Conservation (phyloP, 352 stramenopile species). For the Phytopythium mirpurense region DNA sequence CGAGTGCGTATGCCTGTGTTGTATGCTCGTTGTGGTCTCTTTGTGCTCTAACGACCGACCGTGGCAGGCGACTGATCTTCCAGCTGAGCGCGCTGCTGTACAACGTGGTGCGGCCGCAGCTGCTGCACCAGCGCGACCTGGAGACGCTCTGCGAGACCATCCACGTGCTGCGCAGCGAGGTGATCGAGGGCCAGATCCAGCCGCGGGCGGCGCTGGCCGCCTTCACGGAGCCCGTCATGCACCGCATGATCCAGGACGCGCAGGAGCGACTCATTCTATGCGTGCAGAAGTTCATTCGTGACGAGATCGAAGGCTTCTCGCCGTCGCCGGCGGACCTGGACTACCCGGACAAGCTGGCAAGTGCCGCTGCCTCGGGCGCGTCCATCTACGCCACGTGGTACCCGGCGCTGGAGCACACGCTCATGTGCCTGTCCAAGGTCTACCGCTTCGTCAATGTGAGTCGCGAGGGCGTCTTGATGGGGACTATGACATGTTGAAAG, state of each 20-base stretch:
- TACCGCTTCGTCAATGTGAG: conserved; percentile 78
- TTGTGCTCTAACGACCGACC: neutral
- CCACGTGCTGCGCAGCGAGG: conserved; percentile 67
- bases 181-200: conserved; percentile 68
- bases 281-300: conserved; percentile 80
- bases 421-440: conserved; percentile 83
- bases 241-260: conserved; percentile 81
- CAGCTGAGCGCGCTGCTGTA: conserved; percentile 72
- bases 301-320: conserved; percentile 78
- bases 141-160: conserved; percentile 76
- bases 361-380: conserved; percentile 15
- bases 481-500: neutral
- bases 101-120: conserved; percentile 54
- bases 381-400: conserved; percentile 83
- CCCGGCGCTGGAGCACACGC: conserved; percentile 71
- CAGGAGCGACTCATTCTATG: conserved; percentile 80
- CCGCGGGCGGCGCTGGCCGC: conserved; percentile 43
- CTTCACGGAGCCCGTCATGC: conserved; percentile 66
- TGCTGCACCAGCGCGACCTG: conserved; percentile 72
- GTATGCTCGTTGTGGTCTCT: neutral
- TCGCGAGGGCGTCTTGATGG: neutral
- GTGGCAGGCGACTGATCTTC: conserved; percentile 60
- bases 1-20: conserved; percentile 33
- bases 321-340: conserved; percentile 47
- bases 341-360: conserved; percentile 68